A percentile compares a stretch with the other conserved stretches of the same genome.
These are phyloP conservation scores for Podosphaera fusca DNA, from an alignment of 2,329 filamentous ascomycete species.

Conservation along the genomic window DNA sequence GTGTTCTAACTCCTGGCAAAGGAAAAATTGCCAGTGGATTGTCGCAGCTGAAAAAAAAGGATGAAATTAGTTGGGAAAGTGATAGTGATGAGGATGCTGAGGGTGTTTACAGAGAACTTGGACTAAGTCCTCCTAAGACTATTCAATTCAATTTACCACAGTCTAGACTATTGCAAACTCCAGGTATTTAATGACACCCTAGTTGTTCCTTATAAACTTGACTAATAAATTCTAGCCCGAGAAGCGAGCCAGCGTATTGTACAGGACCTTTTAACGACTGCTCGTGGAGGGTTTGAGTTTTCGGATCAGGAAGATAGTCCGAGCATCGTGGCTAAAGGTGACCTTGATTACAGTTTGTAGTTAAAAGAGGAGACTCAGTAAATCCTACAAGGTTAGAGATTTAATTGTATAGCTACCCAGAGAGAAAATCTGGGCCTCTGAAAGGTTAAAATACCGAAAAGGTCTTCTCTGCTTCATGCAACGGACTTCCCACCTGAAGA, in stretches of 20 bases:
- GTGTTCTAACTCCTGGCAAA: slow-evolving; percentile 54
- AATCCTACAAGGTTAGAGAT: not conserved
- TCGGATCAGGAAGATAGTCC: slow-evolving; percentile 34
- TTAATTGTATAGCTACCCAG: no score
- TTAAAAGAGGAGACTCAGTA: not conserved
- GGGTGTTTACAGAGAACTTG: slow-evolving; percentile 33
- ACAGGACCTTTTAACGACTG: slow-evolving; percentile 54
- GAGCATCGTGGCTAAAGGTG: slow-evolving; percentile 39
- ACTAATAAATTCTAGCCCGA: slow-evolving; percentile 28
- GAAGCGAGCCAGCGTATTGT: slow-evolving; percentile 67
- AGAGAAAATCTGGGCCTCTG: no score
- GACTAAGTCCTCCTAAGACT: slow-evolving; percentile 80
- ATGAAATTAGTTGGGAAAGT: slow-evolving; percentile 50
- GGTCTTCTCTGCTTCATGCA: no score
- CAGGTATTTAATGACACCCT: slow-evolving; percentile 27
- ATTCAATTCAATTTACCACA: slow-evolving; percentile 67
- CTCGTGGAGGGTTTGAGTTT: slow-evolving; percentile 43
- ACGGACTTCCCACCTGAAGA: no score
- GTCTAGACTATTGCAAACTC: slow-evolving; percentile 57
- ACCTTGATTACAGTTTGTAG: slow-evolving; percentile 33
- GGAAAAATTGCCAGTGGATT: slow-evolving; percentile 28
- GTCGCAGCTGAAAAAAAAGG: slow-evolving; percentile 16
- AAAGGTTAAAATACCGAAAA: no score
- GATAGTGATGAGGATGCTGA: slow-evolving; percentile 35
- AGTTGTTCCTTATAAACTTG: not conserved